Percentiles rank a stretch among this genome's conserved stretches.
Evolutionary conservation across 2,329 filamentous ascomycete species (phyloP).

Genomic region (Fusarium pininemorale): DNA sequence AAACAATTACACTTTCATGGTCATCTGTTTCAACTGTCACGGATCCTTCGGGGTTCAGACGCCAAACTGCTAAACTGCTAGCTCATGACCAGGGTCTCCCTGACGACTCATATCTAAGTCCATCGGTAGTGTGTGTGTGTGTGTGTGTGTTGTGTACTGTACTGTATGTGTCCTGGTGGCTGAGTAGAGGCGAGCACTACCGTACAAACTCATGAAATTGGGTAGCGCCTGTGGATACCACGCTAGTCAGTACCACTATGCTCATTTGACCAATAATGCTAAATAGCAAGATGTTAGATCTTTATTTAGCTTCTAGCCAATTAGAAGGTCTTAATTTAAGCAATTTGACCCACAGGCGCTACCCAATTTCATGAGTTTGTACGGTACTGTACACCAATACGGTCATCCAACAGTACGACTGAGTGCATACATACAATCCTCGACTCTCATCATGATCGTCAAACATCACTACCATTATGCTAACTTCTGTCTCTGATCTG

Average conservation of each 20-base stretch:
- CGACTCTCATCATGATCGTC: slow-evolving; percentile 10
- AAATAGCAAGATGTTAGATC: too few species aligned
- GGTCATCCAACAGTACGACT: neutral
- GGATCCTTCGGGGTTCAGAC: slow-evolving; percentile 37
- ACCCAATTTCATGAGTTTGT: too few species aligned
- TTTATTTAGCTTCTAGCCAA: too few species aligned
- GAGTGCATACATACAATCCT: neutral
- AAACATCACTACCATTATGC: slow-evolving; percentile 7
- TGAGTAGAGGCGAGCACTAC: slow-evolving; percentile 10
- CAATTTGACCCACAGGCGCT: too few species aligned
- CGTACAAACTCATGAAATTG: too few species aligned
- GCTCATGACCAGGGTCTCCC: slow-evolving; percentile 12
- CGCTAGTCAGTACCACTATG: too few species aligned
- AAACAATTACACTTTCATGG: neutral
- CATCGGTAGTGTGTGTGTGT: slow-evolving; percentile 10
- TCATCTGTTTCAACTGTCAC: slow-evolving; percentile 35
- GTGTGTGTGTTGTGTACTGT: slow-evolving; percentile 6
- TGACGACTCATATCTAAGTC: slow-evolving; percentile 22
- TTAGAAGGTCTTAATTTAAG: too few species aligned
- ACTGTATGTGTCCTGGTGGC: slow-evolving; percentile 25
- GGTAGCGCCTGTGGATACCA: too few species aligned
- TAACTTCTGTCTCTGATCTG: slow-evolving; percentile 7
- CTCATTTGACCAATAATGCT: too few species aligned
- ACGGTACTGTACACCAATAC: slow-evolving; percentile 3
- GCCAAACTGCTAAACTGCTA: slow-evolving; percentile 13